Conservation (phyloP, 768 basidiomycete species). For the Ramaria sp. region DNA sequence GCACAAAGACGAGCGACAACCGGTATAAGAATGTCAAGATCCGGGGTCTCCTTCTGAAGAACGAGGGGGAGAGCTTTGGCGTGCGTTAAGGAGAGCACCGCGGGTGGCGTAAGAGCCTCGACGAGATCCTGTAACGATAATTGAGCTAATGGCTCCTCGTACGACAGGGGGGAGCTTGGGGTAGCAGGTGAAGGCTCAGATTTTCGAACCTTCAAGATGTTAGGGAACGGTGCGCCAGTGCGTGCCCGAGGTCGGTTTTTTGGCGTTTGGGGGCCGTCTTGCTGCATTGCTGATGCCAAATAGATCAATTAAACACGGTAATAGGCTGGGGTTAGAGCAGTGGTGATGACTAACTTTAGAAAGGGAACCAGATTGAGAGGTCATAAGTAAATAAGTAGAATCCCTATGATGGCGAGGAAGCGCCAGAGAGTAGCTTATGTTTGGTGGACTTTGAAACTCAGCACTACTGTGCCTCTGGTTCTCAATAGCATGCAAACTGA, state of each 20-base stretch:
- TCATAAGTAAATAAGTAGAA: too few relatives aligned
- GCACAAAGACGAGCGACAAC: constrained; percentile 53
- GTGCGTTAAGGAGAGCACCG: constrained; percentile 55
- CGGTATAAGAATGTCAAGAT: constrained; percentile 45
- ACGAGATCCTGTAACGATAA: constrained; percentile 33
- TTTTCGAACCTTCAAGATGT: neutral
- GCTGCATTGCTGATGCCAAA: neutral
- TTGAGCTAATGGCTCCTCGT: neutral
- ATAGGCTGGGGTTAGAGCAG: too few relatives aligned
- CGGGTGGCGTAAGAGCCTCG: constrained; percentile 35
- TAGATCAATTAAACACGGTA: too few relatives aligned
- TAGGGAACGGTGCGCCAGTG: constrained; percentile 3
- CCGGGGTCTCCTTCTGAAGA: constrained; percentile 41
- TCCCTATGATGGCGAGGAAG: too few relatives aligned
- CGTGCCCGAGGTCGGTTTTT: constrained; percentile 8
- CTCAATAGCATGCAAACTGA: neutral
- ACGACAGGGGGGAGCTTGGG: neutral
- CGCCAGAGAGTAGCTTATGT: too few relatives aligned
- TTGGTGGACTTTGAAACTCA: neutral
- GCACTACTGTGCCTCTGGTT: neutral
- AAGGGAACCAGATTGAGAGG: too few relatives aligned
- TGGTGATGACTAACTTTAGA: too few relatives aligned
- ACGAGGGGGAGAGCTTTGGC: constrained; percentile 48
- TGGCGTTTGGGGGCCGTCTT: constrained; percentile 1
- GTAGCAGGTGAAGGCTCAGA: constrained; percentile 3